Percentiles rank a stretch among this genome's conserved stretches.
phyloP scores from a whole-genome alignment of 2,329 filamentous ascomycete species.

The Tetracladium maxilliforme region DNA sequence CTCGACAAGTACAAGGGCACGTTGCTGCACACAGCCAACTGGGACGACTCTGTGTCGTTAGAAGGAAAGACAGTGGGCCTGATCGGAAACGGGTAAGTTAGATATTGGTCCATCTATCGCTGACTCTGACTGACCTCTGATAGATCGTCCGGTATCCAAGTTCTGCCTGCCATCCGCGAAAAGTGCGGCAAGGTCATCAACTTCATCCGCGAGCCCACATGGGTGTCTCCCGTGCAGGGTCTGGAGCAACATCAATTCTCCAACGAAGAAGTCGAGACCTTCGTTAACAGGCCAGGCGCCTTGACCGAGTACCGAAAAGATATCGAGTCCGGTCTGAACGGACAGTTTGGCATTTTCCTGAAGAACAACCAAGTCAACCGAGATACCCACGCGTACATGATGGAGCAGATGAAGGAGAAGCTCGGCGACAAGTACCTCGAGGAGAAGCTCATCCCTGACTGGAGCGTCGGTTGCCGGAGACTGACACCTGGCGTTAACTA shows the following conservation, averaged over 20 bases:
- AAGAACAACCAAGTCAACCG: constrained; percentile 22
- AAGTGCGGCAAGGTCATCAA: constrained; percentile 26
- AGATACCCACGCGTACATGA: constrained; percentile 23
- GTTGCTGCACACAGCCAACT: constrained; percentile 28
- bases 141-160: constrained; percentile 25
- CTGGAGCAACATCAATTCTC: constrained; percentile 25
- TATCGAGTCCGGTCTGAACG: constrained; percentile 28
- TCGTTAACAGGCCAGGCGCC: constrained; percentile 20
- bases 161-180: constrained; percentile 28
- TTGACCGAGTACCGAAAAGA: constrained; percentile 25
- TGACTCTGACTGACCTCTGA: too few species aligned
- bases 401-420: constrained; percentile 20
- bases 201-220: constrained; percentile 33
- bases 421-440: constrained; percentile 13
- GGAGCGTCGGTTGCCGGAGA: constrained; percentile 21
- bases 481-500: constrained; percentile 26
- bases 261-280: constrained; percentile 22
- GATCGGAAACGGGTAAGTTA: constrained; percentile 24
- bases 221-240: constrained; percentile 28
- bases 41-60: constrained; percentile 22
- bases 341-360: constrained; percentile 29
- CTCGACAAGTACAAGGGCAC: constrained; percentile 27
- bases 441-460: constrained; percentile 7
- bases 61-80: constrained; percentile 22
- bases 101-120: constrained; percentile 8